Evolutionary conservation across 768 basidiomycete genomes (phyloP), one percentile per base, ranked within the genome.

Genomic region (Kwoniella heveanensis): DNA sequence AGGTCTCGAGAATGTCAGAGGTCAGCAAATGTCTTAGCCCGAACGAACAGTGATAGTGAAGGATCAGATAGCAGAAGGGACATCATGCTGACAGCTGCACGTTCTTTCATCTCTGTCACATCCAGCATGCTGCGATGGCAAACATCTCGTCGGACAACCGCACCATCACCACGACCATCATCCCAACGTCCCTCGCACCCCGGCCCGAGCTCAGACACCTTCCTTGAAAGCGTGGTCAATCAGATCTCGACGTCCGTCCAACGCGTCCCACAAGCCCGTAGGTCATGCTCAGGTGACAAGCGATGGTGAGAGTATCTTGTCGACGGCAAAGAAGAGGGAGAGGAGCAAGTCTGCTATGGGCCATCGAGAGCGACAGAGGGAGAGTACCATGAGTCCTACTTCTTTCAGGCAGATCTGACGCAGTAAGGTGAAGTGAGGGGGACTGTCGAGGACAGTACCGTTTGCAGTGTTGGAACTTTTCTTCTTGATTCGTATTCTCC

Each of bases 1-100:
- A 73, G 93, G 92, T 0, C 79, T 98, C 58, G 94, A 97, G 82
- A 97, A 98, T 72, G 93, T 97, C 22, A 85, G 95, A 24, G 92
- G 79, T 80, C 50, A 68, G 76, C 66, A 2, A 8, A 8, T 36
- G 32, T 13, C 32, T 17, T 50, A 17, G 8, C 61, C 13, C 15
- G 32, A 6, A 22, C 21, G n/a, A 10, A 56, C 5, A 36, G 4
- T 12, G 44, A 22, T 2, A 9, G 8, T 48, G 37, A n/a, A 21
- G 15, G 21, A n/a, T 13, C 32, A 32, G 32, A 32, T 32, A 5
- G 32, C 7, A 6, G 32, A 5, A 32, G 32, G 21, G 37, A 63
- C 44, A 29, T 32, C 15, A 32, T 27, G 19, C 19, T 15, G 44
- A 32, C 13, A 32, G 5, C 13, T 32, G 13, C 32, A 6, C 37